Evolutionary conservation across 1,284 basidiomycete genomes (phyloP), one percentile per base, ranked within the genome.

Genomic region (Cerioporus squamosus): DNA sequence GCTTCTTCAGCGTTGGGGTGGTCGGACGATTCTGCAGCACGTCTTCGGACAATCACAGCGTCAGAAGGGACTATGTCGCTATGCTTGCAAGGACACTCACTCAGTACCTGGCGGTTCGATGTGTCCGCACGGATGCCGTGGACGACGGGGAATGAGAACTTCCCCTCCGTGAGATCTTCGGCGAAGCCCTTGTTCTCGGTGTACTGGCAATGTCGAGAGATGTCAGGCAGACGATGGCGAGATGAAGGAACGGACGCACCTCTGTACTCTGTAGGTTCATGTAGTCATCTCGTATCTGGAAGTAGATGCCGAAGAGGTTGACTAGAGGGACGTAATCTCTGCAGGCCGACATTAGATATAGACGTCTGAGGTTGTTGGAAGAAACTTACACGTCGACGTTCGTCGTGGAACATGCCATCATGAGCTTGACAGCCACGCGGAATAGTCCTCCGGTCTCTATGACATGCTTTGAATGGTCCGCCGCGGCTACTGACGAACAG

Each of bases 281-380:
- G 60, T 97, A 94, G 72, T 99, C 97, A 72, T 99, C 97, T 24
- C 96, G 81, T 64, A 99, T 97, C 74, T 99, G 97, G 73, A 97
- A 98, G 69, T 89, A 93, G 15, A 98, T 85, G 2, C 97, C 95
- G 63, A 99, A 92, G 10, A 98, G 82, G 72, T 98, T 98, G 56
- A 97, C 93, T 1, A 99, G 82, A 0, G 95, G 95, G 1, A 98
- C 85, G 62, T 92, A 97, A 73, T 97, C 86, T n/a, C 95, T 97
- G 60, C 24, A 18, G 26, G 42, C 22, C 26, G 42, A 14, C 17
- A 39, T 53, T 23, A 60, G 29, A 24, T 55, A 2, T 26, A 22
- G 48, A 12, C 26, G 31, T 36, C 58, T 1, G 9, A 2, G 26
- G 6, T 1, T 17, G 1, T 42, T 1, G 48, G 29, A 5, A 14